phyloP scores from a whole-genome alignment of 306 rosid genomes.

The Corylus heterophylla region DNA sequence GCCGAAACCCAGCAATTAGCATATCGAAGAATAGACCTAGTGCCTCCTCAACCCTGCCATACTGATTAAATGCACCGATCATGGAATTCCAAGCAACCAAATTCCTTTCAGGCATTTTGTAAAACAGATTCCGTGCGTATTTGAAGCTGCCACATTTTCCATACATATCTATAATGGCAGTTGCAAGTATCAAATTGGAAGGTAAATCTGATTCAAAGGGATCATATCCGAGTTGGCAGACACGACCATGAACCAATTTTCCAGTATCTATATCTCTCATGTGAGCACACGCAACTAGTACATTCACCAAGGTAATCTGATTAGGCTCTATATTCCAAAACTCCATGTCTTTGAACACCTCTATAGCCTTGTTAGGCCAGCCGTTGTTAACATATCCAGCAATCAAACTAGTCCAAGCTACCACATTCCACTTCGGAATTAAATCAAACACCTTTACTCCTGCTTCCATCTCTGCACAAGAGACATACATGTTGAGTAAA shows the following conservation, averaged over 20 bases:
- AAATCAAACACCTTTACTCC: slow-evolving; percentile 61
- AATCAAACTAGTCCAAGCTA: slow-evolving; percentile 84
- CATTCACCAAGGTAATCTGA: slow-evolving; percentile 75
- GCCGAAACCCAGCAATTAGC: slow-evolving; percentile 42
- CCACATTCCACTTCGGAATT: slow-evolving; percentile 70
- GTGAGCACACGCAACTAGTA: slow-evolving; percentile 66
- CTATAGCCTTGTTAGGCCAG: slow-evolving; percentile 38
- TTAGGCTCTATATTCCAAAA: slow-evolving; percentile 52
- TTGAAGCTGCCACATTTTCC: slow-evolving; percentile 71
- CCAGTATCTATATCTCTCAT: slow-evolving; percentile 63
- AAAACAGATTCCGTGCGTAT: slow-evolving; percentile 56
- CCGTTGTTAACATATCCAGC: slow-evolving; percentile 48
- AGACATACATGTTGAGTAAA: slow-evolving; percentile 61
- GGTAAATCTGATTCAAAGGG: slow-evolving; percentile 39
- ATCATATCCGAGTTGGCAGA: slow-evolving; percentile 58
- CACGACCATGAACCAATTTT: slow-evolving; percentile 41
- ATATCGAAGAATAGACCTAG: slow-evolving; percentile 45
- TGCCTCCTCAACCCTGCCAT: slow-evolving; percentile 50
- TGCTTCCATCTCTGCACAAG: slow-evolving; percentile 37
- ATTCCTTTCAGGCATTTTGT: slow-evolving; percentile 62
- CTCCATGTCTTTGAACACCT: slow-evolving; percentile 54
- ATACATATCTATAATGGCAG: slow-evolving; percentile 71
- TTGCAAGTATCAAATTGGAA: slow-evolving; percentile 62
- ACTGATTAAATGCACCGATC: slow-evolving; percentile 61
- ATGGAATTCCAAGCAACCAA: slow-evolving; percentile 68